Conservation (phyloP, 345 rosid genomes). For the Syzygium grande region DNA sequence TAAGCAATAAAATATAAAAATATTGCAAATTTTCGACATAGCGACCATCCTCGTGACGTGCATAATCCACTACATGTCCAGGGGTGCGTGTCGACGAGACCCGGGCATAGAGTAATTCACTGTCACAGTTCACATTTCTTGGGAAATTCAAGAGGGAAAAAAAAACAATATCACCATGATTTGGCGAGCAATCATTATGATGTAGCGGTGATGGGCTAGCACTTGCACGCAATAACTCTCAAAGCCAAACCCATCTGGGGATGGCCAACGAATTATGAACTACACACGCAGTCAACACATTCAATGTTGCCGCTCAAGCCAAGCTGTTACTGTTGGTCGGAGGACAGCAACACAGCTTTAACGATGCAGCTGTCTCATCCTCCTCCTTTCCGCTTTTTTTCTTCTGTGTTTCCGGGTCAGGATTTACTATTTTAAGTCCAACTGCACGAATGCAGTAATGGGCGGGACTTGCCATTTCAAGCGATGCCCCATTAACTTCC, state of each 20-base stretch:
- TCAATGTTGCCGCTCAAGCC: neutral
- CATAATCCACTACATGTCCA: neutral
- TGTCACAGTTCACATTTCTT: neutral
- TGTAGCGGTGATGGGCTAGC: neutral
- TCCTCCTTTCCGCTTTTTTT: neutral
- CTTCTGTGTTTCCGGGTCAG: neutral
- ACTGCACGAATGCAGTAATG: neutral
- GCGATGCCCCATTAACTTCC: neutral
- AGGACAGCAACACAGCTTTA: neutral
- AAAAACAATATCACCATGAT: neutral
- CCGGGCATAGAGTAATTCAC: neutral
- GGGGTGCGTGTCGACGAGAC: neutral
- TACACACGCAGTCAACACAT: neutral
- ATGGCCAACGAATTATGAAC: neutral
- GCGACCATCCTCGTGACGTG: neutral
- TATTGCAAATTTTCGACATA: neutral
- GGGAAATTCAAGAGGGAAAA: neutral
- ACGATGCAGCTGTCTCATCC: neutral
- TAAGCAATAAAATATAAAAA: neutral
- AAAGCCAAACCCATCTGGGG: neutral
- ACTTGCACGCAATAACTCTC: neutral
- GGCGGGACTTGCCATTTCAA: neutral
- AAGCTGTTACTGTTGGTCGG: neutral
- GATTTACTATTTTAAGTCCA: neutral
- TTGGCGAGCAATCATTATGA: neutral